Conservation (phyloP, 202 grass and related monocot species). For the Setaria viridis region DNA sequence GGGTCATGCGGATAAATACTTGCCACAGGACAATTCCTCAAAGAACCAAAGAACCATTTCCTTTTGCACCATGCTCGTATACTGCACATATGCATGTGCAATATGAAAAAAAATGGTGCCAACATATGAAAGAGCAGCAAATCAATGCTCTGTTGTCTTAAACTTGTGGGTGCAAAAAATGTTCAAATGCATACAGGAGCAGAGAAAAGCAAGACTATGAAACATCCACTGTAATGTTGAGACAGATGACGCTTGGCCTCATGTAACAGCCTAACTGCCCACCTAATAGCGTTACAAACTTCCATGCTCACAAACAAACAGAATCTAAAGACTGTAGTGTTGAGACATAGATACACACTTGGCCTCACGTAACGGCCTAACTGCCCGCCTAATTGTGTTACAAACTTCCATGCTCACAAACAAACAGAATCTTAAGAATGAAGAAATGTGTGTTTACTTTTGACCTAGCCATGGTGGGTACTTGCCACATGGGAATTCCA, state of each 20-base stretch:
- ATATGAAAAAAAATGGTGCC: conserved; percentile 60
- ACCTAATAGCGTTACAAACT: background rate
- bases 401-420: background rate
- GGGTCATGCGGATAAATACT: conserved; percentile 25
- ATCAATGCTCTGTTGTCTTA: background rate
- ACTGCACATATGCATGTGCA: conserved; percentile 43
- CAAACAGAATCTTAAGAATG: conserved; percentile 1
- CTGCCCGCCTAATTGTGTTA: background rate
- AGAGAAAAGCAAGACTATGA: background rate
- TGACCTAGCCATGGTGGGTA: background rate
- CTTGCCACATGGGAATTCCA: conserved; percentile 7
- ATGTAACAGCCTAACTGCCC: no score
- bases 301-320: background rate
- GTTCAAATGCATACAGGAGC: background rate
- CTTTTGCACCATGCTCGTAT: conserved; percentile 60
- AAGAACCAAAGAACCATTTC: conserved; percentile 54
- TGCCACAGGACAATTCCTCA: conserved; percentile 17
- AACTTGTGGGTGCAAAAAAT: background rate
- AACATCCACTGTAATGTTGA: background rate
- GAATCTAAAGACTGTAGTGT: background rate
- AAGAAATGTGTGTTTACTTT: conserved; percentile 19
- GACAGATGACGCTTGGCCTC: background rate
- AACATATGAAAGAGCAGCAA: conserved; percentile 19
- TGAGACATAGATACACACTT: background rate
- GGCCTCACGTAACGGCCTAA: no score